These are phyloP conservation scores for Lithocarpus polystachyus DNA, from an alignment of 306 rosid genomes.

Conservation along the genomic window DNA sequence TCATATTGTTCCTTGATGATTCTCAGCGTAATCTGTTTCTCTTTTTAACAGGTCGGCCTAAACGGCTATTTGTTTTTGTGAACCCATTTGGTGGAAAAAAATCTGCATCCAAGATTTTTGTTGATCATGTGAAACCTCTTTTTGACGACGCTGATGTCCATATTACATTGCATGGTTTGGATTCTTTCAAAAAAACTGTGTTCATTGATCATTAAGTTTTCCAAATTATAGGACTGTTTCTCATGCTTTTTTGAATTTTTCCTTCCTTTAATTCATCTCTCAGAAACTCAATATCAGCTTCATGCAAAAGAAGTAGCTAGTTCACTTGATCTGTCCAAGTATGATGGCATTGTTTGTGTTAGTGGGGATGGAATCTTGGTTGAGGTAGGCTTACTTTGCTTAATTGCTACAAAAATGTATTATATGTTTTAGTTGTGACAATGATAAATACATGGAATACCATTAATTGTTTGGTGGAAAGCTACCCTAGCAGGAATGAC, in stretches of 20 bases:
- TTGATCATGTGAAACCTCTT: constrained; percentile 61
- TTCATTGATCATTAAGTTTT: background rate
- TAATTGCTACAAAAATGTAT: constrained; percentile 8
- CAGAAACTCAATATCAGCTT: constrained; percentile 77
- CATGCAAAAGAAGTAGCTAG: constrained; percentile 78
- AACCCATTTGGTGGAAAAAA: constrained; percentile 85
- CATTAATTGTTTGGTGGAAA: background rate
- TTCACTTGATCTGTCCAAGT: constrained; percentile 55
- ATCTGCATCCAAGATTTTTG: constrained; percentile 51
- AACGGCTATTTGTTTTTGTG: constrained; percentile 69
- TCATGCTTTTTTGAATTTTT: background rate
- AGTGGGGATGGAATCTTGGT: constrained; percentile 97
- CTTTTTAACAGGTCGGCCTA: constrained; percentile 65
- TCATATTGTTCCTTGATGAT: background rate
- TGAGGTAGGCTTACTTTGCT: constrained; percentile 56
- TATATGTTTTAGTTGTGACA: constrained; percentile 1
- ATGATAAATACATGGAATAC: background rate
- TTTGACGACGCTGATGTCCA: constrained; percentile 69
- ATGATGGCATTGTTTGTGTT: constrained; percentile 85
- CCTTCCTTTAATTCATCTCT: constrained; percentile 6
- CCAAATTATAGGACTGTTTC: background rate
- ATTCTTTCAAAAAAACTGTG: background rate
- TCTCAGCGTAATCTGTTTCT: background rate
- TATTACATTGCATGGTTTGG: constrained; percentile 70
- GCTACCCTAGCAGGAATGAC: background rate